Evolutionary conservation across 345 rosid species (phyloP).

Genomic region (Aurinia saxatilis): DNA sequence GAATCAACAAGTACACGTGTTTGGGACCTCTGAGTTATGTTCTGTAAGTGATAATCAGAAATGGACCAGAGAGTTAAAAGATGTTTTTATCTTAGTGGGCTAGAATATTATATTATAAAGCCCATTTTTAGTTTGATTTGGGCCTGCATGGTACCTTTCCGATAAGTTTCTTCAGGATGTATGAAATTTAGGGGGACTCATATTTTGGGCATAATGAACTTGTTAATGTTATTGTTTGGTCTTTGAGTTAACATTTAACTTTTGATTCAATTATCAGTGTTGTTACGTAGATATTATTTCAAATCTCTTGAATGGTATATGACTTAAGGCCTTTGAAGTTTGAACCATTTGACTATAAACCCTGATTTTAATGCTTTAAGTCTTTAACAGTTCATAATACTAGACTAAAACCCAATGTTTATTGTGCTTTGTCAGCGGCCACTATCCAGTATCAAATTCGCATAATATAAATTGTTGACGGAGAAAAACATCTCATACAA

Average conservation of each 20-base stretch:
- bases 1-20: conserved; percentile 20
- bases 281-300: background rate
- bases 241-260: no score
- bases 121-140: background rate
- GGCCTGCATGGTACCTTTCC: no score
- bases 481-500: no score
- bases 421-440: no score
- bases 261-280: background rate
- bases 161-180: no score
- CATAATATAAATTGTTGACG: no score
- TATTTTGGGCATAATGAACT: background rate
- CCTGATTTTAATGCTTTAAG: no score
- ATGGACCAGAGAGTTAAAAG: background rate
- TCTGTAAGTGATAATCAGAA: background rate
- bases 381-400: no score
- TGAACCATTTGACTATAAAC: no score
- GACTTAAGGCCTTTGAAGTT: conserved; percentile 12
- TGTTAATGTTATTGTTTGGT: background rate
- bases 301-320: background rate
- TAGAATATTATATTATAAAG: background rate
- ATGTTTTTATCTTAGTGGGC: background rate
- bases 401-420: no score
- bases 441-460: no score
- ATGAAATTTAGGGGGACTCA: background rate
- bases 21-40: conserved; percentile 1